phyloP scores from a whole-genome alignment of 345 rosid species.

The Arabidopsis suecica region DNA sequence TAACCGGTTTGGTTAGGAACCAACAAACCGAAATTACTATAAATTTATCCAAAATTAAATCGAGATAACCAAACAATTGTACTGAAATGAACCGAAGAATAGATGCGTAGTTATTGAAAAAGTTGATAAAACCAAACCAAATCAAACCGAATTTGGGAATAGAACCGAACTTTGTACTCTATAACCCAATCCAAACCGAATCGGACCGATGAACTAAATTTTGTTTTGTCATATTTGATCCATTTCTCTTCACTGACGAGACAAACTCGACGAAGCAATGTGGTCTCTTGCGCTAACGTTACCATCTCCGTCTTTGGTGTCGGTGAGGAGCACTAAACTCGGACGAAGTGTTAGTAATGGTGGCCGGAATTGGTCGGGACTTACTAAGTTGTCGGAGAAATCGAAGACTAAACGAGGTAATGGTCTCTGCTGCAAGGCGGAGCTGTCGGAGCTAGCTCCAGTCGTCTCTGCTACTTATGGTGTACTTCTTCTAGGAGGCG shows the following conservation, averaged over 20 bases:
- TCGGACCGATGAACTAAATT: background rate
- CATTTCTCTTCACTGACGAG: conserved; percentile 11
- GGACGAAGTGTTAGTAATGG: conserved; percentile 11
- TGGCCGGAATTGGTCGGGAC: conserved; percentile 34
- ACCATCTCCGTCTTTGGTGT: conserved; percentile 27
- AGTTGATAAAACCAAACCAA: background rate
- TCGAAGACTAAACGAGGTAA: conserved; percentile 27
- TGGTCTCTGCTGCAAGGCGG: conserved; percentile 56
- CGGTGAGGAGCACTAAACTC: conserved; percentile 34
- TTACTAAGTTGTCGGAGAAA: conserved; percentile 31
- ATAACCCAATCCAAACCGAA: background rate
- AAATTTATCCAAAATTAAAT: no score
- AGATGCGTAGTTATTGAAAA: background rate
- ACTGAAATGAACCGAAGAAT: background rate
- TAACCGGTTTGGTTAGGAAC: background rate
- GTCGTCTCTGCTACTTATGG: conserved; percentile 74
- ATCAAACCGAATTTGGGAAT: no score
- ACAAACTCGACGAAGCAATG: conserved; percentile 32
- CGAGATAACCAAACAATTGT: no score
- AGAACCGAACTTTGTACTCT: no score
- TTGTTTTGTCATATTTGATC: conserved; percentile 23
- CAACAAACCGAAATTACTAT: background rate
- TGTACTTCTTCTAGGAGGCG: conserved; percentile 68
- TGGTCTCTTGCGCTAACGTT: conserved; percentile 34
- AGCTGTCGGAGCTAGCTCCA: conserved; percentile 67